Conservation (phyloP, 495 filamentous ascomycete genomes). For the Tuber brumale region DNA sequence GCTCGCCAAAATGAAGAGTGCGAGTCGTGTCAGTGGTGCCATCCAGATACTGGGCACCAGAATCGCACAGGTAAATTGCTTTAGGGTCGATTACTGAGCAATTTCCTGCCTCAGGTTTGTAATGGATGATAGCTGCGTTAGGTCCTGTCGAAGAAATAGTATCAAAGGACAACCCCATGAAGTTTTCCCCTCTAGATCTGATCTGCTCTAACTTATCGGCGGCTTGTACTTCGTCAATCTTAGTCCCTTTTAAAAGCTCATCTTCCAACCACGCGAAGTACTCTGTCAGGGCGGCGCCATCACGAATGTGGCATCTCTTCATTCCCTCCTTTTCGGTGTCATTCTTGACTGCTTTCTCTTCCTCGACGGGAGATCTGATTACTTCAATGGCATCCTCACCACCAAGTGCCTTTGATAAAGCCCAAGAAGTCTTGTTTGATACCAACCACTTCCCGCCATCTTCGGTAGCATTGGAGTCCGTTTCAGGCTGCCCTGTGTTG, state of each 20-base stretch:
- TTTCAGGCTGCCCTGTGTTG: constrained; percentile 43
- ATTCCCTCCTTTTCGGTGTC: constrained; percentile 85
- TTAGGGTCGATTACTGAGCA: constrained; percentile 82
- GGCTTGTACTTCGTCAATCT: constrained; percentile 83
- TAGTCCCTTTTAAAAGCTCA: constrained; percentile 57
- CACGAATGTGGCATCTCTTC: constrained; percentile 86
- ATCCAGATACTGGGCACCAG: constrained; percentile 89
- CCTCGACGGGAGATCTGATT: constrained; percentile 76
- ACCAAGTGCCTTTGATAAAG: constrained; percentile 75
- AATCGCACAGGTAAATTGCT: constrained; percentile 91
- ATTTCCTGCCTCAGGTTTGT: constrained; percentile 77
- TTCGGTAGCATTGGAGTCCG: constrained; percentile 40
- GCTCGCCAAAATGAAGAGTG: constrained; percentile 84
- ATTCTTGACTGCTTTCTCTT: constrained; percentile 97
- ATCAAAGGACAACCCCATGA: constrained; percentile 86
- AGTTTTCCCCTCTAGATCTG: constrained; percentile 71
- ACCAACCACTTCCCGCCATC: constrained; percentile 68
- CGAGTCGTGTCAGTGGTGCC: constrained; percentile 95
- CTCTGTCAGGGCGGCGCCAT: constrained; percentile 84
- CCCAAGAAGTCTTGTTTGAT: constrained; percentile 90
- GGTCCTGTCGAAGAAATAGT: constrained; percentile 93
- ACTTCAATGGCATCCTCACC: constrained; percentile 86
- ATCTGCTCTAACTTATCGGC: constrained; percentile 85
- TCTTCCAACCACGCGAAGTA: constrained; percentile 98
- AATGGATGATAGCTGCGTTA: constrained; percentile 96